Evolutionary conservation across 306 rosid species (phyloP), one percentile per base, ranked within the genome.

Genomic region (Amphicarpaea edgeworthii): DNA sequence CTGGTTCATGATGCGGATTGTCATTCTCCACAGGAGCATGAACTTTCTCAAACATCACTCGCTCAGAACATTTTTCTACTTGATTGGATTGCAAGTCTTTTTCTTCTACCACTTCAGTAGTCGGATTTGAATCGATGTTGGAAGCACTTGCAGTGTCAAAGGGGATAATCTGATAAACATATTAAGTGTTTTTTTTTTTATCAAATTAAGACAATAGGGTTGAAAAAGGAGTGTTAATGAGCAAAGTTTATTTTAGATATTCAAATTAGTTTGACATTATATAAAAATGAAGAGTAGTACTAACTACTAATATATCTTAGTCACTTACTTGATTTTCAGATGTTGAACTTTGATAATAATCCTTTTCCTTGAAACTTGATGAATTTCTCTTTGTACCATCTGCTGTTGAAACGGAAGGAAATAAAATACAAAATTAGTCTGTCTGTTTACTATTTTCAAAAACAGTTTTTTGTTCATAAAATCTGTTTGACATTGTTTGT

Each of bases 241-340:
- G 5, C 17, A 9, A 64, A 38, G 17, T 37, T 12, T 3, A 19
- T 19, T 20, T 5, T 19, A 19, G 32, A 19, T 64, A 16, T 42
- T 16, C 7, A 37, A 38, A 38, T 40, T 19, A 64, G 40, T 40
- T 20, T 40, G 5, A 19, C 70, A 64, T 64, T 64, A 12, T 37
- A 5, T 30, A 24, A 37, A 19, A 16, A n/a, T 76, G 12, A 76
- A 30, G 37, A 30, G 66, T 2, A 61, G 1, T 6, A 16, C 12
- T 34, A 17, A 16, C 12, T 34, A 17, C 6, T 34, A 17, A 37
- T 15, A 40, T 28, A 68, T 3, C 68, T 62, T 68, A 62, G 47
- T 38, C 59, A 67, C 89, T 34, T 83, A 92, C 97, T 41, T 77
- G 91, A 82, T 90, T 90, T 71, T 86, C 71, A 21, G 93, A 93